Base-by-base conservation (phyloP, 2,329 filamentous ascomycete genomes). In the Aspergillus proliferans region DNA sequence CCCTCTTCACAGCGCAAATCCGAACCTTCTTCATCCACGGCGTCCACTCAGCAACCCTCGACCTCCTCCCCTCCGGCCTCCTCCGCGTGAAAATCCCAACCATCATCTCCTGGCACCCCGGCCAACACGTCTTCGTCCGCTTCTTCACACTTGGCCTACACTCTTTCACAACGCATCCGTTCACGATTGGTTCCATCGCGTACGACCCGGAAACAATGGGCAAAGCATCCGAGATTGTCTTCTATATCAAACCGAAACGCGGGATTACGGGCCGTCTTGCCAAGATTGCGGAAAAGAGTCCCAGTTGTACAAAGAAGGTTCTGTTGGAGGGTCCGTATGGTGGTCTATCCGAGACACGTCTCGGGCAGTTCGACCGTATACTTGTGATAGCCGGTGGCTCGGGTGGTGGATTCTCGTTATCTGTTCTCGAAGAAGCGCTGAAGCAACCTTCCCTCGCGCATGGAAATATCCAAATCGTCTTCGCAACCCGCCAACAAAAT, bases 291-390 rank as follows among this genome's bases (percentile, higher is more conserved):
- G 44, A 52, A 4, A 62, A 69, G 26, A 58, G 63, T 9, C 70
- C 79, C 0, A 67, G 63, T 0, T 47, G 56, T 0, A 54, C 61
- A 0, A 63, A 78, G 1, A 67, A 69, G 0, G 76, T 83, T 0
- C 59, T 81, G 1, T 52, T 84, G 1, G 81, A 84, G 38, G 81
- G 81, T 0, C 81, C 81, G 0, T 83, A 83, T 49, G 79, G 81
- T 0, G 80, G 80, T 0, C 50, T 60, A 4, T 60, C 80, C 15
- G 62, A 70, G 1, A 57, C 57, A 2, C 55, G 60, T 3, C 58
- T 73, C 12, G 55, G 61, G 0, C 61, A 62, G 0, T 75, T 72
- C 45, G 72, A 79, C 43, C 64, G 63, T 6, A 60, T 67, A 0
- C 58, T 84, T 0, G 61, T 82, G 14, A 62, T 83, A 3, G 75